These are phyloP conservation scores for Nicotiana benthamiana DNA, from an alignment of 257 asterid genomes.

Conservation along the genomic window DNA sequence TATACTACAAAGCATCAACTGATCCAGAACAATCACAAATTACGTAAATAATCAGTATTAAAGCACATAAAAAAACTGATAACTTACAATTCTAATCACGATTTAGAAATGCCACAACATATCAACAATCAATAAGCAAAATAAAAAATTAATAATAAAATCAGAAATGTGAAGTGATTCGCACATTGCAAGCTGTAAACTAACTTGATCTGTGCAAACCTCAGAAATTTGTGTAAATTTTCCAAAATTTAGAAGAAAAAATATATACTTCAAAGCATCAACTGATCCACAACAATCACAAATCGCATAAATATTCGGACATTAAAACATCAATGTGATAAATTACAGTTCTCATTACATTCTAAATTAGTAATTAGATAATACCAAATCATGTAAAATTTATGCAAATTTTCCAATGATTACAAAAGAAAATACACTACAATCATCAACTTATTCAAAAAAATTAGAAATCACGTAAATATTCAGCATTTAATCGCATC, in stretches of 20 bases:
- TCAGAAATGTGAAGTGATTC: neutral
- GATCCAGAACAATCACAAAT: neutral
- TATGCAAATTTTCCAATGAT: neutral
- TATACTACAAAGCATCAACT: neutral
- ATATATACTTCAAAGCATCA: neutral
- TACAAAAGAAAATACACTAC: neutral
- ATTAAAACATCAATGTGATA: too few species aligned
- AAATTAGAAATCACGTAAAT: neutral
- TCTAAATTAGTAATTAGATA: neutral
- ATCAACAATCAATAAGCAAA: neutral
- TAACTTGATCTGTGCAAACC: neutral
- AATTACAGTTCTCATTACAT: neutral
- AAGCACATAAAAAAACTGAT: too few species aligned
- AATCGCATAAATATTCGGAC: neutral
- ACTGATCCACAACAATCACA: neutral
- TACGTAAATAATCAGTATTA: neutral
- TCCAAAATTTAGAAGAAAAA: neutral
- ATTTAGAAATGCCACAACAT: neutral
- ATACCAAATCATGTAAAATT: neutral
- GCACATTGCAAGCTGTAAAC: neutral
- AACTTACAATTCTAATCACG: too few species aligned
- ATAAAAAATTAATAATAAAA: neutral
- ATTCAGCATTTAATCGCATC: neutral
- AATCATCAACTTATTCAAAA: neutral
- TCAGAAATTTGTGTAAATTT: neutral